phyloP scores from a whole-genome alignment of 2,329 filamentous ascomycete genomes.

The Macrophomina pseudophaseolina region DNA sequence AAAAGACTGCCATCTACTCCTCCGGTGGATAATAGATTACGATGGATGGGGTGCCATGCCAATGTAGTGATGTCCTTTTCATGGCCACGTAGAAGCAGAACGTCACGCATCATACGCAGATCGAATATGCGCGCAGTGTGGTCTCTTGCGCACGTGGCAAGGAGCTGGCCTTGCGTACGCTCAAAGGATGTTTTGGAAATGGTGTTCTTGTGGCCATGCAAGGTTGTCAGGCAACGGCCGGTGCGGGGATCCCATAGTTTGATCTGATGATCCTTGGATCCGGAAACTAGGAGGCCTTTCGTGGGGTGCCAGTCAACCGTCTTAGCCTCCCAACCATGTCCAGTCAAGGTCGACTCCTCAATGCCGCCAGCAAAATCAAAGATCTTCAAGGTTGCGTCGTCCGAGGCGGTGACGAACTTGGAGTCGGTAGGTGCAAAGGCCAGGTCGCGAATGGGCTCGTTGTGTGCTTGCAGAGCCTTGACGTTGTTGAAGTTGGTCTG shows the following conservation, averaged over 20 bases:
- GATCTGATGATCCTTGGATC: slow-evolving; percentile 95
- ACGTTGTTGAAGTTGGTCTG: slow-evolving; percentile 99
- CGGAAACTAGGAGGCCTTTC: slow-evolving; percentile 91
- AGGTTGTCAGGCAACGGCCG: slow-evolving; percentile 85
- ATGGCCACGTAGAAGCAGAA: slow-evolving; percentile 89
- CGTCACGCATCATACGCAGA: slow-evolving; percentile 96
- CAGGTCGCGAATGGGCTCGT: slow-evolving; percentile 86
- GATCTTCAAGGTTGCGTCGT: slow-evolving; percentile 91
- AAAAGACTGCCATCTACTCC: slow-evolving; percentile 87
- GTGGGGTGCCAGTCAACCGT: slow-evolving; percentile 97
- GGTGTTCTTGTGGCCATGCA: slow-evolving; percentile 97
- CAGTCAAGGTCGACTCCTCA: slow-evolving; percentile 81
- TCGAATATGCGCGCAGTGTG: slow-evolving; percentile 94
- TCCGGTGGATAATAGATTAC: slow-evolving; percentile 86
- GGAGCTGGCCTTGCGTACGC: slow-evolving; percentile 77
- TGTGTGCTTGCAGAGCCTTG: slow-evolving; percentile 89
- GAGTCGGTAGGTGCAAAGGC: slow-evolving; percentile 92
- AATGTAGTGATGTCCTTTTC: slow-evolving; percentile 95
- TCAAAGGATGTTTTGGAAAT: slow-evolving; percentile 94
- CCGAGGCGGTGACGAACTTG: slow-evolving; percentile 95
- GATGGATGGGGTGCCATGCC: slow-evolving; percentile 91
- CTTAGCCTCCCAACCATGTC: slow-evolving; percentile 98
- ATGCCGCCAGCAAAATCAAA: slow-evolving; percentile 91
- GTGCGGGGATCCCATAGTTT: slow-evolving; percentile 98
- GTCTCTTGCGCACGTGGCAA: slow-evolving; percentile 92